A percentile compares a stretch with the other conserved stretches of the same genome.
Conservation (phyloP, 2,329 filamentous ascomycete genomes). For the Penicillium sp. region DNA sequence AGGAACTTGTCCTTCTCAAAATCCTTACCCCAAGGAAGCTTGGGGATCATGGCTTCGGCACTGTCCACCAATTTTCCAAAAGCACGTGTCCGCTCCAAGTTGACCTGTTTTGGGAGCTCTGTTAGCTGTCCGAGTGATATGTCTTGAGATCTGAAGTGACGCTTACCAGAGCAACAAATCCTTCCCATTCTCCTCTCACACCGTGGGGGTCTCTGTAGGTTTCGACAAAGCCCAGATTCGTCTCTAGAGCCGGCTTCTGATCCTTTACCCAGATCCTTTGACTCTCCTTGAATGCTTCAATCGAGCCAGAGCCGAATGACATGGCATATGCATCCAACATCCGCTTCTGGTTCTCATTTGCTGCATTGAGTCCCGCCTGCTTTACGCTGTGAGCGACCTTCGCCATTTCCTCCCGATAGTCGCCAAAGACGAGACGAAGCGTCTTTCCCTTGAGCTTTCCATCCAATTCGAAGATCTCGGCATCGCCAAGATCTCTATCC, state of each 20-base stretch:
- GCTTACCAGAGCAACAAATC: conserved; percentile 60
- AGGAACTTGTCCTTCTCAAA: conserved; percentile 97
- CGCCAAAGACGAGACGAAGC: conserved; percentile 64
- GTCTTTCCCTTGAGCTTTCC: conserved; percentile 58
- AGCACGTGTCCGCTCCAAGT: conserved; percentile 78
- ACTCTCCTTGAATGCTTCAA: conserved; percentile 69
- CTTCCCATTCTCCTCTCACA: conserved; percentile 75
- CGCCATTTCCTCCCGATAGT: conserved; percentile 63
- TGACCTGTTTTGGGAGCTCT: conserved; percentile 52
- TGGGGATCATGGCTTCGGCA: conserved; percentile 73
- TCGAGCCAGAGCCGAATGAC: conserved; percentile 65
- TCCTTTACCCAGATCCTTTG: conserved; percentile 76
- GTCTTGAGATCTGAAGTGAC: too few relatives aligned
- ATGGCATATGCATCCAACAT: conserved; percentile 67
- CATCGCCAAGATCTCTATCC: conserved; percentile 61
- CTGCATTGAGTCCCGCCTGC: conserved; percentile 59
- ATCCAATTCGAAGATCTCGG: conserved; percentile 53
- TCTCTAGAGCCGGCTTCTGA: conserved; percentile 70
- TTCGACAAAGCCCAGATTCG: conserved; percentile 75
- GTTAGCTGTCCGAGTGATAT: too few relatives aligned
- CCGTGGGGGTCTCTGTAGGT: conserved; percentile 77
- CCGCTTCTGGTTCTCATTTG: conserved; percentile 63
- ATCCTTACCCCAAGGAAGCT: conserved; percentile 75
- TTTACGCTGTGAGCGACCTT: conserved; percentile 57
- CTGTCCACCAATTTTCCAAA: conserved; percentile 77